Conservation (phyloP, 306 rosid species). For the Chamaecrista fasciculata region DNA sequence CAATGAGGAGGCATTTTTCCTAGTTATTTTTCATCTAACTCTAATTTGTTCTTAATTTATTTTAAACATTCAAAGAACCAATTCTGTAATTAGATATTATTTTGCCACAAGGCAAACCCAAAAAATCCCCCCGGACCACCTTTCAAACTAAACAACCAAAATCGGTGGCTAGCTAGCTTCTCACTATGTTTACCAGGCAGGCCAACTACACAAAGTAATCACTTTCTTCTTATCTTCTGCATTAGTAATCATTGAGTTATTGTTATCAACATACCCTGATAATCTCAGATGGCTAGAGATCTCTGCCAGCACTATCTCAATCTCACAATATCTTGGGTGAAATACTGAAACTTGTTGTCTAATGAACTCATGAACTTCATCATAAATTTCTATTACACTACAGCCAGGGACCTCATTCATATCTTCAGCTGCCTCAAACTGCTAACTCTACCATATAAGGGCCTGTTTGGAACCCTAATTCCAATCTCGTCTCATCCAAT, state of each 20-base stretch:
- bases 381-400: constrained; percentile 50
- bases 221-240: constrained; percentile 54
- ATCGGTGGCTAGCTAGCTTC: constrained; percentile 53
- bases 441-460: no score
- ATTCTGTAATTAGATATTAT: neutral
- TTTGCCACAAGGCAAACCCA: constrained; percentile 43
- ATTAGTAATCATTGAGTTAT: constrained; percentile 44
- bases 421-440: constrained; percentile 38
- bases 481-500: no score
- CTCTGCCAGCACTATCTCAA: constrained; percentile 43
- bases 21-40: neutral
- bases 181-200: constrained; percentile 31
- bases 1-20: no score
- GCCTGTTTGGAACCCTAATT: no score
- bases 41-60: neutral
- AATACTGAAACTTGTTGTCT: no score
- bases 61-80: neutral
- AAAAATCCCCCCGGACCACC: constrained; percentile 43
- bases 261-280: constrained; percentile 39
- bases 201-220: constrained; percentile 32
- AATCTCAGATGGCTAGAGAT: constrained; percentile 39
- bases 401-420: constrained; percentile 55
- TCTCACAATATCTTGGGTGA: constrained; percentile 40
- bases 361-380: constrained; percentile 57
- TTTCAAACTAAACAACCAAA: constrained; percentile 35